phyloP scores from a whole-genome alignment of 2,329 filamentous ascomycete species.

The Aspergillus persii region DNA sequence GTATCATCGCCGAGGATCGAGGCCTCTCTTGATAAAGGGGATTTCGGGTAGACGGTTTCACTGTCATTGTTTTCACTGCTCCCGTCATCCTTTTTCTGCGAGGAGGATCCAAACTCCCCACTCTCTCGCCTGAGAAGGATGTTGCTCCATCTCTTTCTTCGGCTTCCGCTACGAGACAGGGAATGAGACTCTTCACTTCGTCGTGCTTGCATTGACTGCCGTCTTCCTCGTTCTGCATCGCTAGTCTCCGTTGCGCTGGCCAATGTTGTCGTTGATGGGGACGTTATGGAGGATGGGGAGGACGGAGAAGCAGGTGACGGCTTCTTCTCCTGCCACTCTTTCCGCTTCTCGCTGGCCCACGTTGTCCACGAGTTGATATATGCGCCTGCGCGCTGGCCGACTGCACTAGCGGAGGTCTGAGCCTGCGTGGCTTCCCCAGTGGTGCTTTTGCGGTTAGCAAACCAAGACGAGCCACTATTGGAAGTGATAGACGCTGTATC shows the following conservation, averaged over 20 bases:
- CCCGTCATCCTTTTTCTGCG: slow-evolving; percentile 21
- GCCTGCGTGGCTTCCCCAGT: slow-evolving; percentile 53
- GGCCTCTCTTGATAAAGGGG: slow-evolving; percentile 31
- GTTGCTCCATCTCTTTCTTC: slow-evolving; percentile 39
- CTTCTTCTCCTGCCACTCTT: slow-evolving; percentile 46
- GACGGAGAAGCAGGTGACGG: slow-evolving; percentile 25
- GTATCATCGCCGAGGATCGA: slow-evolving; percentile 19
- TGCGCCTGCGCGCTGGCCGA: slow-evolving; percentile 56
- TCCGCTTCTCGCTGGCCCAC: slow-evolving; percentile 55
- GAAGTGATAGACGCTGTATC: slow-evolving; percentile 22
- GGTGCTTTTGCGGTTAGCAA: slow-evolving; percentile 31
- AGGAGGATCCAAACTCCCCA: slow-evolving; percentile 22
- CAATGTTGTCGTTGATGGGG: slow-evolving; percentile 24
- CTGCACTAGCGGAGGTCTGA: slow-evolving; percentile 55
- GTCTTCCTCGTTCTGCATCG: slow-evolving; percentile 29
- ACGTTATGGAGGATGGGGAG: slow-evolving; percentile 23
- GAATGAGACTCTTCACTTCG: slow-evolving; percentile 28
- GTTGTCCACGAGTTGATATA: slow-evolving; percentile 63
- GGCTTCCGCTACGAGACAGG: slow-evolving; percentile 32
- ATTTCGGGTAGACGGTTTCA: slow-evolving; percentile 28
- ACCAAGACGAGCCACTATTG: slow-evolving; percentile 24
- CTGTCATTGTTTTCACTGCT: slow-evolving; percentile 17
- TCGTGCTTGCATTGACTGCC: slow-evolving; percentile 26
- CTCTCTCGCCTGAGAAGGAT: slow-evolving; percentile 35
- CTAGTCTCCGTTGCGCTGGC: slow-evolving; percentile 23